A percentile compares a stretch with the other conserved stretches of the same genome.
phyloP scores from a whole-genome alignment of 2,329 filamentous ascomycete species.

The Microdochium paspali region DNA sequence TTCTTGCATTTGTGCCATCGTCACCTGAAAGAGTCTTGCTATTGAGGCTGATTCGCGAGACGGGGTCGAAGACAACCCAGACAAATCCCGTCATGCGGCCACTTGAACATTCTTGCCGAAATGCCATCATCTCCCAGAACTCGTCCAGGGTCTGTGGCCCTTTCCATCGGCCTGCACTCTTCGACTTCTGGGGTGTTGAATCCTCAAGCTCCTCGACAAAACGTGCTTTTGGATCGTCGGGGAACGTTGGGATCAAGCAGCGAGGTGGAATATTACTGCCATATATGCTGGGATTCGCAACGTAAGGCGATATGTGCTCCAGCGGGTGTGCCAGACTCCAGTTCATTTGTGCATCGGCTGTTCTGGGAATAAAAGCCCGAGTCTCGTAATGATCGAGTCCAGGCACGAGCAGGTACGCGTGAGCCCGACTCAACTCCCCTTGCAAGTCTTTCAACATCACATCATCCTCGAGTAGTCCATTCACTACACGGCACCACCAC shows the following conservation, averaged over 20 bases:
- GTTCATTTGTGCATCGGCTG: slow-evolving; percentile 36
- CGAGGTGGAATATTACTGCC: slow-evolving; percentile 57
- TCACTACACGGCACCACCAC: slow-evolving; percentile 90
- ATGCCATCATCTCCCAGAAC: slow-evolving; percentile 99
- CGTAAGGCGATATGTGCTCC: slow-evolving; percentile 51
- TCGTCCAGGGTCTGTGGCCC: slow-evolving; percentile 76
- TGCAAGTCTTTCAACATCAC: slow-evolving; percentile 18
- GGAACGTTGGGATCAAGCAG: slow-evolving; percentile 81
- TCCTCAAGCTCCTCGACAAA: slow-evolving; percentile 86
- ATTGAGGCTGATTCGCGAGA: slow-evolving; percentile 1
- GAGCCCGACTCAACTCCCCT: slow-evolving; percentile 37
- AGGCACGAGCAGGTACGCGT: slow-evolving; percentile 78
- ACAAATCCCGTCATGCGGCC: slow-evolving; percentile 89
- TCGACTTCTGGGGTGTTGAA: slow-evolving; percentile 42
- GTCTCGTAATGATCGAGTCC: slow-evolving; percentile 78
- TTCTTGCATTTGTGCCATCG: slow-evolving; percentile 2
- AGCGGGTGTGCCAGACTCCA: slow-evolving; percentile 69
- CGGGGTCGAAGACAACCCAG: slow-evolving; percentile 76
- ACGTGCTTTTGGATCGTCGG: slow-evolving; percentile 89
- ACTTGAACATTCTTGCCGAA: slow-evolving; percentile 88
- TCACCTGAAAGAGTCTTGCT: neutral
- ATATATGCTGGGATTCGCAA: slow-evolving; percentile 32
- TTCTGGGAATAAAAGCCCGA: slow-evolving; percentile 63
- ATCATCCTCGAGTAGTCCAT: slow-evolving; percentile 56
- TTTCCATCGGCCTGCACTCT: slow-evolving; percentile 64